Conservation (phyloP, 495 filamentous ascomycete genomes). For the Penicillium maclennaniae region DNA sequence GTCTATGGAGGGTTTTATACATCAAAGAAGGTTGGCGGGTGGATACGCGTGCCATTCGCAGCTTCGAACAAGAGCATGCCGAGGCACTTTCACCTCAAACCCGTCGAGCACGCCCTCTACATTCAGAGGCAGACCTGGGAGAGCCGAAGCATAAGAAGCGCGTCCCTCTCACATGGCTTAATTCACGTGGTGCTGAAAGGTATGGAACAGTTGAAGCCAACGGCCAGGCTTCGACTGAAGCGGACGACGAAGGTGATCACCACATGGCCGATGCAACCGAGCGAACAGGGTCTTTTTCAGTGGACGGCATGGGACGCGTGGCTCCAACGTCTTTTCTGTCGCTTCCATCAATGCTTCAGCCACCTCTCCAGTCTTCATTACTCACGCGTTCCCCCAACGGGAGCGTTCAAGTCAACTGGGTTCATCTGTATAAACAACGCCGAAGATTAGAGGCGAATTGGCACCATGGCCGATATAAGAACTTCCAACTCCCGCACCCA, state of each 20-base stretch:
- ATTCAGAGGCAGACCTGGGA: constrained; percentile 42
- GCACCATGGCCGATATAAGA: constrained; percentile 73
- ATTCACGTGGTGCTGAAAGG: constrained; percentile 26
- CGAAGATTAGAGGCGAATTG: constrained; percentile 86
- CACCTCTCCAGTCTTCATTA: constrained; percentile 31
- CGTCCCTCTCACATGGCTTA: constrained; percentile 40
- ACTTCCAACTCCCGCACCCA: constrained; percentile 87
- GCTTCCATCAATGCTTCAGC: constrained; percentile 13
- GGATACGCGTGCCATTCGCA: constrained; percentile 58
- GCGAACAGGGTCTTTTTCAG: constrained; percentile 8
- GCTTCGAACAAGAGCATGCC: constrained; percentile 61
- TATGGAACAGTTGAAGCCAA: constrained; percentile 1
- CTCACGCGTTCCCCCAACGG: constrained; percentile 33
- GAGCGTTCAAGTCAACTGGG: constrained; percentile 39
- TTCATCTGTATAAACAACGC: constrained; percentile 85
- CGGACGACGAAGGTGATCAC: constrained; percentile 45
- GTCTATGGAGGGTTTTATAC: constrained; percentile 82
- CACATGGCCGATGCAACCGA: constrained; percentile 45
- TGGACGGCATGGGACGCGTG: constrained; percentile 1
- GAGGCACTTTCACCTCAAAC: constrained; percentile 38
- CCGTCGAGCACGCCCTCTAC: constrained; percentile 42
- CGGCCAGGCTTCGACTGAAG: constrained; percentile 29
- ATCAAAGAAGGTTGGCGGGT: constrained; percentile 79
- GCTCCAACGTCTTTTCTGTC: constrained; percentile 8
- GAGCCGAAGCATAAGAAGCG: constrained; percentile 52